Percentiles rank a stretch among this genome's conserved stretches.
Conservation (phyloP, 202 grass and related monocot species). For the Zoysia matrella region DNA sequence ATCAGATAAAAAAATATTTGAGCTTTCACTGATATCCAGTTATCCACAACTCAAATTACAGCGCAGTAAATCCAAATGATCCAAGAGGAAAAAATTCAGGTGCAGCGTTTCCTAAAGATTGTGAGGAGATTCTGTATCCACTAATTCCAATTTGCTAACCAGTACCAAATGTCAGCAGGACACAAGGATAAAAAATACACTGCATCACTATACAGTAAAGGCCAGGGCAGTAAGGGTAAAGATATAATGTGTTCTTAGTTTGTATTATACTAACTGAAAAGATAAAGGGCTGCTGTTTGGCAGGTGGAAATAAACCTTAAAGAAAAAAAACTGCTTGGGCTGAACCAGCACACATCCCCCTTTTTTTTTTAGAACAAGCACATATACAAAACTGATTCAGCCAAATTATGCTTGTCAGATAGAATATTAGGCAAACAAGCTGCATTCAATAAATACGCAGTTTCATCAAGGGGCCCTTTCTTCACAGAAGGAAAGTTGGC, state of each 20-base stretch:
- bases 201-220: background rate
- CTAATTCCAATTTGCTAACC: background rate
- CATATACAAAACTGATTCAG: constrained; percentile 4
- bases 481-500: background rate
- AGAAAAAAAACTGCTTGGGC: background rate
- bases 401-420: background rate
- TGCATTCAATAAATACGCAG: background rate
- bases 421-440: background rate
- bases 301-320: constrained; percentile 14
- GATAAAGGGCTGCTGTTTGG: background rate
- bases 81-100: background rate
- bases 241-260: background rate
- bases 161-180: background rate
- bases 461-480: too few species aligned
- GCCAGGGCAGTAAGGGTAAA: background rate
- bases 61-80: background rate
- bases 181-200: background rate
- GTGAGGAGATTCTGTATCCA: background rate
- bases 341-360: background rate
- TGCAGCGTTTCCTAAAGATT: background rate
- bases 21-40: background rate
- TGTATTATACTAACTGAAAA: background rate
- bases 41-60: too few species aligned
- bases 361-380: too few species aligned
- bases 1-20: background rate